These are phyloP conservation scores for Phytophthora foliorum DNA, from an alignment of 352 stramenopile species.

Conservation along the genomic window DNA sequence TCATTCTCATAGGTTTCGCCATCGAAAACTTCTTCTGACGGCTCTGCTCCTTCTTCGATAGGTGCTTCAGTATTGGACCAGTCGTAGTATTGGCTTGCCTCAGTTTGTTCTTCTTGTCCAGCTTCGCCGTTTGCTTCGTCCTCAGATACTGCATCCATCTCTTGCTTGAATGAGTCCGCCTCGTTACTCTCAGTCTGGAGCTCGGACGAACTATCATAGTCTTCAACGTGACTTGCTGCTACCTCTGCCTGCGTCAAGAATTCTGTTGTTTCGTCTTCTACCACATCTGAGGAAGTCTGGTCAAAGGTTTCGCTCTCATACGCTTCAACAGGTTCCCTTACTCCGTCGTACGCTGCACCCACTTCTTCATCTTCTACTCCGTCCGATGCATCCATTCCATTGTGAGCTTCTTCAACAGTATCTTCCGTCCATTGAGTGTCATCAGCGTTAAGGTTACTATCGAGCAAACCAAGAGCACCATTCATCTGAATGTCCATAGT, in stretches of 20 bases:
- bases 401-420: neutral
- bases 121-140: conserved; percentile 17
- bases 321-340: neutral
- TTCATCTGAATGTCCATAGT: conserved; percentile 60
- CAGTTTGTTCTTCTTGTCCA: conserved; percentile 1
- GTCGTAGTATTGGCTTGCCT: conserved; percentile 9
- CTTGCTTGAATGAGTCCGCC: conserved; percentile 26
- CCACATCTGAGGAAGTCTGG: neutral
- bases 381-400: neutral
- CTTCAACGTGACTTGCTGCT: conserved; percentile 6
- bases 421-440: neutral
- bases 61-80: conserved; percentile 12
- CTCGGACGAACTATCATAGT: conserved; percentile 21
- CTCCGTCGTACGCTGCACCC: neutral
- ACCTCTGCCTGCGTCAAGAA: neutral
- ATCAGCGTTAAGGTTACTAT: conserved; percentile 16
- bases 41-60: conserved; percentile 19
- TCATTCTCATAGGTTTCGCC: conserved; percentile 13
- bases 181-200: conserved; percentile 4
- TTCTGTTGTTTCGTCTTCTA: conserved; percentile 7
- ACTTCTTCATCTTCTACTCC: neutral
- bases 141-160: conserved; percentile 31
- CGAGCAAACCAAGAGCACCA: conserved; percentile 2
- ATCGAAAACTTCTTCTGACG: conserved; percentile 3
- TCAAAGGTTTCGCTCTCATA: conserved; percentile 5